Conservation (phyloP, 768 basidiomycete species). For the Tulasnella sp. region DNA sequence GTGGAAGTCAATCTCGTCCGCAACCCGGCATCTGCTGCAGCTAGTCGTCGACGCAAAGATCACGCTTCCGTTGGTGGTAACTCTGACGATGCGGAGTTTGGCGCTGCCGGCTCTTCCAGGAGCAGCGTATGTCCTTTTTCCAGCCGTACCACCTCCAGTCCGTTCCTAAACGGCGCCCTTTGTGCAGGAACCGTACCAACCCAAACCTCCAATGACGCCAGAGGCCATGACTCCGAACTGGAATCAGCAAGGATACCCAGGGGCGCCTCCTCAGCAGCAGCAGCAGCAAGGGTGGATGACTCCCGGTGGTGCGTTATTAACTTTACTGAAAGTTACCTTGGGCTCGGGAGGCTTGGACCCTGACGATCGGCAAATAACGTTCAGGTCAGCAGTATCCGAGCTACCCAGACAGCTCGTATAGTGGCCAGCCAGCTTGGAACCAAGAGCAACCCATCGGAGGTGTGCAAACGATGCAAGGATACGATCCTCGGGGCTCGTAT, state of each 20-base stretch:
- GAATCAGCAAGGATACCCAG: conserved; percentile 9
- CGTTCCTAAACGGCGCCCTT: neutral
- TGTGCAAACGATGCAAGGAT: neutral
- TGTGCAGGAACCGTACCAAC: neutral
- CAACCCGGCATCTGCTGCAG: conserved; percentile 63
- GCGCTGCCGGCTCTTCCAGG: neutral
- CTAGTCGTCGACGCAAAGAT: neutral
- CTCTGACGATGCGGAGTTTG: conserved; percentile 6
- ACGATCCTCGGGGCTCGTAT: conserved; percentile 5
- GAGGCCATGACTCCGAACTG: neutral
- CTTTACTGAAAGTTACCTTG: neutral
- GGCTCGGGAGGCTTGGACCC: neutral
- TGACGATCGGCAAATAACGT: conserved; percentile 3
- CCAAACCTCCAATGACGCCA: neutral
- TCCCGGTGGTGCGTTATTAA: conserved; percentile 1
- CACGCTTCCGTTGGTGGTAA: neutral
- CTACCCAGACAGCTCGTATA: neutral
- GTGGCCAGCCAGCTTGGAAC: neutral
- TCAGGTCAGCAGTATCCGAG: neutral
- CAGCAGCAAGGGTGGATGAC: neutral
- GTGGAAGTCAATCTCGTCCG: conserved; percentile 86
- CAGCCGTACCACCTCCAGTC: neutral
- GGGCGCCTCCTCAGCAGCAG: neutral
- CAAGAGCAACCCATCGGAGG: neutral
- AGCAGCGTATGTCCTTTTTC: neutral